Evolutionary conservation across 139 green algal genomes (phyloP).

Genomic region (Chlamydomonas asymmetrica): DNA sequence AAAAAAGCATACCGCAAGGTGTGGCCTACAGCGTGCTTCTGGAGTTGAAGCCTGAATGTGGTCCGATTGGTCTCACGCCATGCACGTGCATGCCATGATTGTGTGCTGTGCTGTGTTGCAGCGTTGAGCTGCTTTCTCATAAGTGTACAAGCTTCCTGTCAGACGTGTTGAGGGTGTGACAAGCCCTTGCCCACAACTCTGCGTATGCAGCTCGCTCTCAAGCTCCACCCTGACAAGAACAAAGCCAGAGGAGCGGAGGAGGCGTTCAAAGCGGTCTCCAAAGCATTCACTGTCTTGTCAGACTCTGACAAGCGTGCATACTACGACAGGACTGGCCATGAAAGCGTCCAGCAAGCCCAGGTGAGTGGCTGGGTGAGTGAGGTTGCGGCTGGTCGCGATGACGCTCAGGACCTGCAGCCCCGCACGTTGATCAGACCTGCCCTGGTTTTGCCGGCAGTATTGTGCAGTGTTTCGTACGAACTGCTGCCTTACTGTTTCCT

Average conservation of each 20-base stretch:
- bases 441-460: too few species aligned
- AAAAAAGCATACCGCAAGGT: constrained; percentile 72
- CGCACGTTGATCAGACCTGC: background rate
- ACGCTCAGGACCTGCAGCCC: too few species aligned
- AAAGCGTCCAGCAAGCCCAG: constrained; percentile 21
- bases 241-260: constrained; percentile 51
- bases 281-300: constrained; percentile 60
- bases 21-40: background rate
- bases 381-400: too few species aligned
- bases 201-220: constrained; percentile 51
- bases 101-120: too few species aligned
- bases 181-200: background rate
- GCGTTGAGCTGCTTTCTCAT: too few species aligned
- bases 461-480: too few species aligned
- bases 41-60: too few species aligned
- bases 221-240: constrained; percentile 72
- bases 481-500: background rate
- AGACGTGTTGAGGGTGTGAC: too few species aligned
- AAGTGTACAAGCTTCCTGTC: too few species aligned
- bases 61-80: constrained; percentile 10
- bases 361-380: background rate
- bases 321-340: constrained; percentile 53
- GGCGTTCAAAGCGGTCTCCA: constrained; percentile 65
- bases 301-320: constrained; percentile 61
- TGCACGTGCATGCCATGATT: too few species aligned